Evolutionary conservation across 208 protist genomes (phyloP).

Genomic region (Lotmaria passim): DNA sequence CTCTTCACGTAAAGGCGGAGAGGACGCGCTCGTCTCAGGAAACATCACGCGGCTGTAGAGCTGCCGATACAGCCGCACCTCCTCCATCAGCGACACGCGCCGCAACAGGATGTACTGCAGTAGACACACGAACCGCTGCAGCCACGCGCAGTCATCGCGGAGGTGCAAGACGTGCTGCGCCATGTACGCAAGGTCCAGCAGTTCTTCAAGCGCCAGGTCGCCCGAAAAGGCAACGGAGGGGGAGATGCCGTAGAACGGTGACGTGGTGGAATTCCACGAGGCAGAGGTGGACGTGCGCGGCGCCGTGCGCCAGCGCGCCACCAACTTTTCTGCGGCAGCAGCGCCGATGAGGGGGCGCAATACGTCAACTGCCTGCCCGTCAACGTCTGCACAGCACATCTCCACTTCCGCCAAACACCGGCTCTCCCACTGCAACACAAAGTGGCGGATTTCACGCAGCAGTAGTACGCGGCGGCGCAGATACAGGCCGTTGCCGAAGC

Average conservation of each 20-base stretch:
- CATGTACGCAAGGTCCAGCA: slow-evolving; percentile 37
- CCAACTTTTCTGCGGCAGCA: not conserved
- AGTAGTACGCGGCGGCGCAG: slow-evolving; percentile 47
- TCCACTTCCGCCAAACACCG: slow-evolving; percentile 44
- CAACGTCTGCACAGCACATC: slow-evolving; percentile 20
- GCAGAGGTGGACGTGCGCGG: not conserved
- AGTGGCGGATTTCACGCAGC: slow-evolving; percentile 28
- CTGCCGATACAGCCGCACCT: slow-evolving; percentile 27
- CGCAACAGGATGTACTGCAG: slow-evolving; percentile 52
- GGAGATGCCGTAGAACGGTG: slow-evolving; percentile 33
- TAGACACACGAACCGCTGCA: slow-evolving; percentile 33
- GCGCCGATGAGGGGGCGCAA: slow-evolving; percentile 10
- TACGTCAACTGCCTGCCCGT: slow-evolving; percentile 5
- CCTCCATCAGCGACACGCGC: slow-evolving; percentile 50
- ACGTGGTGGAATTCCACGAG: not conserved
- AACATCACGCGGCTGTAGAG: slow-evolving; percentile 25
- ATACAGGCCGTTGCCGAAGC: slow-evolving; percentile 34
- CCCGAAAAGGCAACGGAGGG: slow-evolving; percentile 38
- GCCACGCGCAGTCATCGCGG: slow-evolving; percentile 33
- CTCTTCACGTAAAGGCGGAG: not conserved
- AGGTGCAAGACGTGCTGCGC: slow-evolving; percentile 29
- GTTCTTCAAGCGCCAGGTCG: slow-evolving; percentile 30
- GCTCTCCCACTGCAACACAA: slow-evolving; percentile 51
- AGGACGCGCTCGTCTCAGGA: not conserved
- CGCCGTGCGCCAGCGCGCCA: not conserved